Percentiles rank a stretch among this genome's conserved stretches.
Conservation (phyloP, 768 basidiomycete species). For the Tremella mesenterica region DNA sequence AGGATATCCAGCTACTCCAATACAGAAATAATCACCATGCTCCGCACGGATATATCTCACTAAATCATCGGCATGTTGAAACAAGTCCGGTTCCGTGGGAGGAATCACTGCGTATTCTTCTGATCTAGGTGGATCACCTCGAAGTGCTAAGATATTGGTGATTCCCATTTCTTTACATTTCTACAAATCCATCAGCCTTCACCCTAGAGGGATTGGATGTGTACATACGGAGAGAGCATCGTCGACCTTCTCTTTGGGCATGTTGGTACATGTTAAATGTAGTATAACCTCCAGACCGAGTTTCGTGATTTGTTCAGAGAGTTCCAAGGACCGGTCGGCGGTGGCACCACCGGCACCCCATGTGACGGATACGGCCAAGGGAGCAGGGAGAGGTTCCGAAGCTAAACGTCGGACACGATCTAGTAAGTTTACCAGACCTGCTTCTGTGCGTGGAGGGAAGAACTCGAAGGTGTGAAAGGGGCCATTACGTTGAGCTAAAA, state of each 20-base stretch:
- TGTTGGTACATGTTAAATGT: conserved; percentile 45
- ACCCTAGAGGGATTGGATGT: background rate
- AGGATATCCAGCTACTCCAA: conserved; percentile 94
- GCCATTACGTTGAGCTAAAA: conserved; percentile 51
- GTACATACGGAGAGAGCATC: conserved; percentile 37
- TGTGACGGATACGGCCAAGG: conserved; percentile 71
- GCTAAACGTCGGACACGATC: conserved; percentile 72
- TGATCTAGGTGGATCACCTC: conserved; percentile 90
- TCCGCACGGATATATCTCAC: conserved; percentile 80
- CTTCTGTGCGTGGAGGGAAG: conserved; percentile 79
- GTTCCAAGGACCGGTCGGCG: conserved; percentile 73
- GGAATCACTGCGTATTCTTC: conserved; percentile 57
- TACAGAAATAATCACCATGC: conserved; percentile 75
- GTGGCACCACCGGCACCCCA: conserved; percentile 98
- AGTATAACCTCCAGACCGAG: conserved; percentile 40
- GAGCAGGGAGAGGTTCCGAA: conserved; percentile 61
- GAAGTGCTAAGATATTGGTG: conserved; percentile 78
- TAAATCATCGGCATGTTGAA: conserved; percentile 78
- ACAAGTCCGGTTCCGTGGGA: conserved; percentile 43
- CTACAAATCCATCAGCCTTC: conserved; percentile 40
- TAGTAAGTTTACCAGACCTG: conserved; percentile 88
- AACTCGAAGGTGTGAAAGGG: conserved; percentile 94
- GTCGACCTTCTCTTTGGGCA: conserved; percentile 43
- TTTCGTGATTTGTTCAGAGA: conserved; percentile 52
- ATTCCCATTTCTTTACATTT: conserved; percentile 72